Percentiles rank a stretch among this genome's conserved stretches.
These are phyloP conservation scores for Isabelozyma pseudorhagii DNA, from an alignment of 805 yeast species.

Conservation along the genomic window DNA sequence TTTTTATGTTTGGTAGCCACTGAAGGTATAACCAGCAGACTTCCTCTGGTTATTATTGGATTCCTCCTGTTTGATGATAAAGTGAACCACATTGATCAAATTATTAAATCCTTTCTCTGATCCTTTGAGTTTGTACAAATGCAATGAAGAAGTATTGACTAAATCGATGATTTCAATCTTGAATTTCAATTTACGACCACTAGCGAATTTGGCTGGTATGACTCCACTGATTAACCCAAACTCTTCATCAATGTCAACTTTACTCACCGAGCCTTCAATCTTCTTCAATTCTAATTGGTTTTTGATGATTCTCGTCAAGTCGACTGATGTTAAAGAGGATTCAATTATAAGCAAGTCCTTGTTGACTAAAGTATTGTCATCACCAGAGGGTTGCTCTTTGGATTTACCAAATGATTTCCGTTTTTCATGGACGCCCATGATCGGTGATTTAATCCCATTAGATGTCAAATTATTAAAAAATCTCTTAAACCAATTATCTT, in stretches of 20 bases:
- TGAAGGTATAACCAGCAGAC: neutral
- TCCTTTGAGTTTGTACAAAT: slow-evolving; percentile 43
- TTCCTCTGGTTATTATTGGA: slow-evolving; percentile 1
- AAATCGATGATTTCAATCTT: slow-evolving; percentile 41
- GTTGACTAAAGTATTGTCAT: neutral
- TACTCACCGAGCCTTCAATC: slow-evolving; percentile 47
- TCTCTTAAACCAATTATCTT: slow-evolving; percentile 38
- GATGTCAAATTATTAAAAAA: slow-evolving; percentile 24
- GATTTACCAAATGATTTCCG: neutral
- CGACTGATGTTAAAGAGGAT: slow-evolving; percentile 24
- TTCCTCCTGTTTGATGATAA: slow-evolving; percentile 45
- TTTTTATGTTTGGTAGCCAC: neutral
- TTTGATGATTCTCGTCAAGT: slow-evolving; percentile 32
- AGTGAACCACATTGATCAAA: slow-evolving; percentile 40
- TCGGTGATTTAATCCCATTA: neutral
- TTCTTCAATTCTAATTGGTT: slow-evolving; percentile 44
- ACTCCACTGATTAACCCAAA: slow-evolving; percentile 43
- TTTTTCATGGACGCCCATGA: neutral
- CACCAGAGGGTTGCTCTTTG: neutral
- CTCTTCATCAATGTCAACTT: slow-evolving; percentile 41
- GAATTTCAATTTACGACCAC: slow-evolving; percentile 47
- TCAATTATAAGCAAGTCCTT: slow-evolving; percentile 18
- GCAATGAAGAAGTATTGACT: slow-evolving; percentile 36
- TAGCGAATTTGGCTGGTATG: slow-evolving; percentile 47
- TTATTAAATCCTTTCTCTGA: slow-evolving; percentile 43